Evolutionary conservation across 176 grass and related monocot species (phyloP), one percentile per base, ranked within the genome.

Genomic region (Saccharum officinarum): DNA sequence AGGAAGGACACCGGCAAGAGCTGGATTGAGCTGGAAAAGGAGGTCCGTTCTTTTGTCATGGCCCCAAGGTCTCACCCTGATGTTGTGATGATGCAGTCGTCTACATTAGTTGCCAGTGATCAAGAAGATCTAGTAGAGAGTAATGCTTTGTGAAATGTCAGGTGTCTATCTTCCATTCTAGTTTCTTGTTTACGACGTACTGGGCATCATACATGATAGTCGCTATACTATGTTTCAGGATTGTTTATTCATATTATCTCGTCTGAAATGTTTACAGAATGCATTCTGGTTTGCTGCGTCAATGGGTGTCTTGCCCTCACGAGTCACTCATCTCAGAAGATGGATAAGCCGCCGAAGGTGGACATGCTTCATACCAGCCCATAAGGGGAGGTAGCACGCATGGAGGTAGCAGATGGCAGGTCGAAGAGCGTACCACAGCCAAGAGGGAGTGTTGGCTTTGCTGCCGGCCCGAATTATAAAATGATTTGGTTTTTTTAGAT

Each of bases 1-100:
- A 94, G 80, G 83, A 98, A 98, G 86, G 89, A 95, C 83, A 95
- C 91, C 0, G 96, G 96, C 70, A 86, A 90, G 89, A 95, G 93
- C 82, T 95, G 93, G 96, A 88, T 98, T 25, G 89, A 98, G 52
- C 83, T 95, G 0, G 82, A 94, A 25, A 94, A 92, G 50, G 85
- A 90, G 45, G 85, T 92, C 59, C 79, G 67, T 71, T 69, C 71
- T 50, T 94, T 94, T n/a, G 86, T 78, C 0, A 72, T 88, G 0
- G 76, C 75, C 13, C 87, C 75, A 28, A 71, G 71, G 15, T 82
- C 77, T 84, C 86, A 66, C 87, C 86, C 75, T 46, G 62, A 91
- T 61, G 67, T 89, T 80, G 69, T 88, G 42, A 55, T 94, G 67
- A 70, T 46, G 52, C 84, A 91, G 50, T 84, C 89, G 5, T 80